Evolutionary conservation across 306 rosid species (phyloP).

Genomic region (Rosa rugosa): DNA sequence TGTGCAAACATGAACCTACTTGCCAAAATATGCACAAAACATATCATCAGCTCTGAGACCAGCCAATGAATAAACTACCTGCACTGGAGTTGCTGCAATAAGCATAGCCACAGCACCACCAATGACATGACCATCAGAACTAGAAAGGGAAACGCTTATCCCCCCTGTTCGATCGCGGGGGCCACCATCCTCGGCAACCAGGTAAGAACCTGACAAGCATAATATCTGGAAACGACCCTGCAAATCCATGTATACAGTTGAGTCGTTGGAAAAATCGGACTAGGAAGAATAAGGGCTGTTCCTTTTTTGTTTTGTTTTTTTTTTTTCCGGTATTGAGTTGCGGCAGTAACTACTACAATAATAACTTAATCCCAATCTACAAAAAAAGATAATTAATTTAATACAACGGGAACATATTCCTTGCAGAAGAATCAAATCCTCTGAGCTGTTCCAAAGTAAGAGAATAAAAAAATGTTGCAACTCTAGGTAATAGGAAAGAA

Average conservation of each 20-base stretch:
- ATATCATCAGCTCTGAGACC: background rate
- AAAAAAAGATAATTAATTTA: background rate
- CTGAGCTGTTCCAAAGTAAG: background rate
- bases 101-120: slow-evolving; percentile 87
- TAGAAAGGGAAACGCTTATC: slow-evolving; percentile 76
- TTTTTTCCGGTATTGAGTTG: background rate
- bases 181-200: slow-evolving; percentile 95
- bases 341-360: background rate
- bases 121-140: slow-evolving; percentile 79
- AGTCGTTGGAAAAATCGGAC: background rate
- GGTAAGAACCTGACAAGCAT: slow-evolving; percentile 90
- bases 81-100: slow-evolving; percentile 78
- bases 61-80: slow-evolving; percentile 48
- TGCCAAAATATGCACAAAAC: slow-evolving; percentile 3
- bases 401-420: background rate
- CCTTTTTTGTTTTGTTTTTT: background rate
- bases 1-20: background rate
- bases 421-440: background rate
- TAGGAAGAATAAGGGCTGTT: background rate
- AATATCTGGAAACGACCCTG: slow-evolving; percentile 95
- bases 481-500: background rate
- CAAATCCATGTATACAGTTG: slow-evolving; percentile 10
- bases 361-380: background rate
- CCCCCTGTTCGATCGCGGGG: slow-evolving; percentile 82
- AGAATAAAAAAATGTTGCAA: background rate